Evolutionary conservation across 306 rosid species (phyloP), one percentile per base, ranked within the genome.

Genomic region (Ochetophila trinervis): DNA sequence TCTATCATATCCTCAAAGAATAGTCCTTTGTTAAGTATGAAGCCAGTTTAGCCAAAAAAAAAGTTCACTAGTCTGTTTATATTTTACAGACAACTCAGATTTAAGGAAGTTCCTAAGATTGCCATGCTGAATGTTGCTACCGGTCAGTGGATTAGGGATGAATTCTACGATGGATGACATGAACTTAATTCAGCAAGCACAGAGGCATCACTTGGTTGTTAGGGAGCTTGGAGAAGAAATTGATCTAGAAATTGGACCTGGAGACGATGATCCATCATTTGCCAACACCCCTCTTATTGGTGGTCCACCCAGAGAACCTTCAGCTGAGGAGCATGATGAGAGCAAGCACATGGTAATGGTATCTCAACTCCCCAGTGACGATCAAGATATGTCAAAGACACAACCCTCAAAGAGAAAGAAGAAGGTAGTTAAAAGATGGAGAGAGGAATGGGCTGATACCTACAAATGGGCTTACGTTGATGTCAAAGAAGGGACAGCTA

Each of bases 371-470:
- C 79, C 86, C n/a, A 80, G 78, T 53, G 93, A 87, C 27, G 80
- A 83, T 73, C 98, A 87, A 81, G 93, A 89, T 71, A 80, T 87
- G 88, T 79, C 89, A 45, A 85, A 79, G 73, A 68, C 64, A 23
- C 98, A 85, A 63, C 82, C 89, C 3, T 65, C 40, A 36, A 93
- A 93, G 73, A 81, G 96, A 77, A 93, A 89, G 86, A 93, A 93
- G 78, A 93, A 93, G 78, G 98, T 93, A 77, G 98, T 93, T 65
- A 93, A 93, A 78, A 84, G 98, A 86, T 93, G 98, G 98, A 85
- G 98, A 83, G 98, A 93, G 81, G 98, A 89, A 80, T 93, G 98
- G 98, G 98, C 98, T 56, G 98, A 93, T 75, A 93, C 98, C 23
- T 93, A 93, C 76, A 93, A 93, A 75, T 93, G 98, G 98, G 98